Evolutionary conservation across 805 yeast species (phyloP).

Genomic region (Candida sithepensis): DNA sequence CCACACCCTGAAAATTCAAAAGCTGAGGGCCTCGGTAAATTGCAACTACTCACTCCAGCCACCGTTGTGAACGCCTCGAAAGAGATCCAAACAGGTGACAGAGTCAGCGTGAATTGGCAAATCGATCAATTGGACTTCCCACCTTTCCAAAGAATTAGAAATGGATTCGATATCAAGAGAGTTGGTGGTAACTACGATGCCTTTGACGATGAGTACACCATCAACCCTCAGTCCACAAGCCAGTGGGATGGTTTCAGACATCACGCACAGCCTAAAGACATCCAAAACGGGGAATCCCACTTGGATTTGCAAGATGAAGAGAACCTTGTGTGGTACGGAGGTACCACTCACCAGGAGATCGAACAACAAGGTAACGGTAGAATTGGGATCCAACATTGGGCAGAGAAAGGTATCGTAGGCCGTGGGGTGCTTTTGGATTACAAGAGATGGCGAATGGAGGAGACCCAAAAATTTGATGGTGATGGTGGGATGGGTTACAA

Average conservation of each 20-base stretch:
- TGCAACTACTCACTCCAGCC: constrained; percentile 10
- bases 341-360: constrained; percentile 9
- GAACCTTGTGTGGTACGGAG: constrained; percentile 10
- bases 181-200: constrained; percentile 5
- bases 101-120: constrained; percentile 10
- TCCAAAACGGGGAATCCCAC: constrained; percentile 17
- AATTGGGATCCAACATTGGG: constrained; percentile 18
- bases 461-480: too few relatives aligned
- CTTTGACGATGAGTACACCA: constrained; percentile 23
- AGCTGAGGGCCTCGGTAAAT: constrained; percentile 12
- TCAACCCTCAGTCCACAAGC: constrained; percentile 28
- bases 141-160: constrained; percentile 8
- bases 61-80: constrained; percentile 8
- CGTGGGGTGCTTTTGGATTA: constrained; percentile 33
- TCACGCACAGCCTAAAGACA: constrained; percentile 20
- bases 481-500: constrained; percentile 21
- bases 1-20: constrained; percentile 11
- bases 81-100: constrained; percentile 15
- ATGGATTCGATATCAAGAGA: constrained; percentile 5
- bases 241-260: constrained; percentile 32
- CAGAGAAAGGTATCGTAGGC: constrained; percentile 30
- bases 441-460: constrained; percentile 26
- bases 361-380: constrained; percentile 5
- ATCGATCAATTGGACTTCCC: constrained; percentile 12
- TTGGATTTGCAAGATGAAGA: constrained; percentile 19